phyloP scores from a whole-genome alignment of 208 protist genomes.

The Wallacemonas sp. region DNA sequence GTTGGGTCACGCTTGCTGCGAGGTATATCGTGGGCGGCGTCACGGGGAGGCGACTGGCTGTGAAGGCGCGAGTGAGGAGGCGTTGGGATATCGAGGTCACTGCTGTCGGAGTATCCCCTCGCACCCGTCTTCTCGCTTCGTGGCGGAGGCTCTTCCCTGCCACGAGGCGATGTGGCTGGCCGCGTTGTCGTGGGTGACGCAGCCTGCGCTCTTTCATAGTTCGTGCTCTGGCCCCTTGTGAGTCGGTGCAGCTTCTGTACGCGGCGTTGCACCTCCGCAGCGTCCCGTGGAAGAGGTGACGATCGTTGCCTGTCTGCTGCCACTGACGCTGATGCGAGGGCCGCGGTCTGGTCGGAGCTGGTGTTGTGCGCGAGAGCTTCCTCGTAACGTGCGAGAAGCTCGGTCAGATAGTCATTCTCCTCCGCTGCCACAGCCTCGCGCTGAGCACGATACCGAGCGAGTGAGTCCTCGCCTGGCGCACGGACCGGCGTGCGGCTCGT shows the following conservation, averaged over 20 bases:
- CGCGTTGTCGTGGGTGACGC: neutral
- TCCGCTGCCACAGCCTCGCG: slow-evolving; percentile 10
- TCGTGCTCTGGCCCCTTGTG: neutral
- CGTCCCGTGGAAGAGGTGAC: neutral
- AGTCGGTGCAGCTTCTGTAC: neutral
- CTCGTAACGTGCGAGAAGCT: neutral
- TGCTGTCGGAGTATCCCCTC: no score
- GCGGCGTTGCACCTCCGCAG: neutral
- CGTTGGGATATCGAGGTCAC: no score
- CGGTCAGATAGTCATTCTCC: neutral
- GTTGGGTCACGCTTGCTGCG: slow-evolving; percentile 6
- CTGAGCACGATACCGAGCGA: neutral
- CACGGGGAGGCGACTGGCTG: neutral
- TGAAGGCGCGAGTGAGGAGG: no score
- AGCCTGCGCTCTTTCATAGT: no score
- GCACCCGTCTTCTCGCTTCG: no score
- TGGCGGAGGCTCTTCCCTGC: no score
- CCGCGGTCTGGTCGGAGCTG: no score
- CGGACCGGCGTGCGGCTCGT: no score
- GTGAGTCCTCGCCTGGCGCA: neutral
- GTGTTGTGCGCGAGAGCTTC: neutral
- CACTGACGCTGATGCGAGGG: no score
- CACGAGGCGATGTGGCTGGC: no score
- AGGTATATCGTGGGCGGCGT: neutral
- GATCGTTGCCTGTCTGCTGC: no score